Conservation (phyloP, 1,284 basidiomycete genomes). For the Irpex sp. region DNA sequence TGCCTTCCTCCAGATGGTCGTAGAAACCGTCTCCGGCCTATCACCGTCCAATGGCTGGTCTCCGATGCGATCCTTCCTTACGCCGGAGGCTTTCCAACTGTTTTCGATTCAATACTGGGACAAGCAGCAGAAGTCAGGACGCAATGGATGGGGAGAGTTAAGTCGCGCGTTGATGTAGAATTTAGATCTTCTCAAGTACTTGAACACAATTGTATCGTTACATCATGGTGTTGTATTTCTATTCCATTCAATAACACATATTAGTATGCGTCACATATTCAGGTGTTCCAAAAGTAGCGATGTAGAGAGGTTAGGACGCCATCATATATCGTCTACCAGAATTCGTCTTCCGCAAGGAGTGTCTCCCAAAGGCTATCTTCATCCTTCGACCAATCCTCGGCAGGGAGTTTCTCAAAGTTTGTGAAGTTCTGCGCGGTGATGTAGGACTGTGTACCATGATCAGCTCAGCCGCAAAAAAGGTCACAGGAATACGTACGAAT, state of each 20-base stretch:
- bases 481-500: neutral
- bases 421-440: neutral
- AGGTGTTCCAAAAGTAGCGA: too few species aligned
- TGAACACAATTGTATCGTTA: neutral
- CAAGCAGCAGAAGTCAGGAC: neutral
- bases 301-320: neutral
- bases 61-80: slow-evolving; percentile 1
- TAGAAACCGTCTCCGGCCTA: slow-evolving; percentile 4
- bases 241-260: neutral
- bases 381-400: neutral
- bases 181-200: neutral
- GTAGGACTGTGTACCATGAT: neutral
- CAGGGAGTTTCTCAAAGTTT: neutral
- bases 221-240: neutral
- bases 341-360: neutral
- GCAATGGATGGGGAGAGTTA: slow-evolving; percentile 4
- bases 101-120: slow-evolving; percentile 7
- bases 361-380: neutral
- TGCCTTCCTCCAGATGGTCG: slow-evolving; percentile 8
- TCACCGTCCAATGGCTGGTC: slow-evolving; percentile 2
- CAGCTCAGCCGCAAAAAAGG: neutral
- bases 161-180: neutral
- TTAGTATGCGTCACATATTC: neutral
- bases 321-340: neutral
- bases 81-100: slow-evolving; percentile 6